These are phyloP conservation scores for Inga leiocalycina DNA, from an alignment of 306 rosid genomes.

Conservation along the genomic window DNA sequence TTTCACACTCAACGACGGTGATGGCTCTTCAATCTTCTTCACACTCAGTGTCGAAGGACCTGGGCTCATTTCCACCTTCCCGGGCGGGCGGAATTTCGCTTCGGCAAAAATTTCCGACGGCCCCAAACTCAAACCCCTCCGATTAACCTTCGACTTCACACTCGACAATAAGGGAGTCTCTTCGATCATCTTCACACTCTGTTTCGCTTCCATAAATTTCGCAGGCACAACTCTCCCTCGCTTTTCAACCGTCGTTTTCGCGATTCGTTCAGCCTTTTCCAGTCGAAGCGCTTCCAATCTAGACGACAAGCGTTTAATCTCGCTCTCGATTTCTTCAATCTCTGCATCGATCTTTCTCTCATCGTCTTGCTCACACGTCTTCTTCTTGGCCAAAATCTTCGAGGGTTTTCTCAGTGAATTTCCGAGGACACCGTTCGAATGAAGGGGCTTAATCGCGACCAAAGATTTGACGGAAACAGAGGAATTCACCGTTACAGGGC, in stretches of 20 bases:
- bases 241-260: constrained; percentile 43
- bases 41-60: constrained; percentile 46
- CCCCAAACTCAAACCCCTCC: constrained; percentile 81
- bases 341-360: constrained; percentile 54
- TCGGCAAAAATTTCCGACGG: constrained; percentile 67
- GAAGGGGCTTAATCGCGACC: constrained; percentile 47
- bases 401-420: constrained; percentile 43
- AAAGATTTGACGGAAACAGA: constrained; percentile 40
- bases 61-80: constrained; percentile 60
- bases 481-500: constrained; percentile 43
- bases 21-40: constrained; percentile 29
- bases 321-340: constrained; percentile 57
- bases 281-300: constrained; percentile 54
- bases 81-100: constrained; percentile 40
- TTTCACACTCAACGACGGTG: constrained; percentile 32
- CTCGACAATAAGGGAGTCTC: constrained; percentile 34
- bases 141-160: constrained; percentile 38
- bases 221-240: constrained; percentile 56
- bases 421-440: constrained; percentile 22
- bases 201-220: constrained; percentile 61
- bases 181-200: constrained; percentile 38
- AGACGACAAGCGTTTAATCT: constrained; percentile 51
- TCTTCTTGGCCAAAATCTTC: constrained; percentile 29
- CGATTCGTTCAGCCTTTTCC: constrained; percentile 43
- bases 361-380: constrained; percentile 25